Conservation (phyloP, 2,329 filamentous ascomycete genomes). For the Exophiala alcalophila region DNA sequence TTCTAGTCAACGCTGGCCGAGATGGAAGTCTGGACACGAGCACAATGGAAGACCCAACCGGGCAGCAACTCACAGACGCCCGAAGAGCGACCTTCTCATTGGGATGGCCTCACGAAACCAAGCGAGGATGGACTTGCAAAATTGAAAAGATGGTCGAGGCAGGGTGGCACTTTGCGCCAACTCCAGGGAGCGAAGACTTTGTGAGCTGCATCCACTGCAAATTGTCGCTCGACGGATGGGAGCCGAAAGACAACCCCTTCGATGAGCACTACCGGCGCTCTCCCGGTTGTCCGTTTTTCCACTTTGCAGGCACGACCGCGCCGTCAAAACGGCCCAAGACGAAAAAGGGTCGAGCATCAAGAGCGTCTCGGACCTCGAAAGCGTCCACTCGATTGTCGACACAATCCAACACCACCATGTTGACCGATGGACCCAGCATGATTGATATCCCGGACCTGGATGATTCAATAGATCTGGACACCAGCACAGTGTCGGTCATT, state of each 20-base stretch:
- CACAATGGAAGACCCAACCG: conserved; percentile 68
- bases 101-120: conserved; percentile 84
- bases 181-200: conserved; percentile 77
- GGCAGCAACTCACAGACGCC: conserved; percentile 68
- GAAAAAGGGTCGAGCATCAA: conserved; percentile 51
- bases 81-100: conserved; percentile 79
- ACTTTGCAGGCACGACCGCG: conserved; percentile 57
- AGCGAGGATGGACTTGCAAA: conserved; percentile 86
- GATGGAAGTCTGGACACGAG: conserved; percentile 60
- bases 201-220: conserved; percentile 89
- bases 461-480: conserved; percentile 53
- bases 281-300: conserved; percentile 79
- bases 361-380: conserved; percentile 54
- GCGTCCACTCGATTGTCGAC: conserved; percentile 59
- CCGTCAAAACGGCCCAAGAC: conserved; percentile 55
- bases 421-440: conserved; percentile 42
- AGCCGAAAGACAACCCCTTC: conserved; percentile 84
- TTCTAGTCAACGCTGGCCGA: conserved; percentile 62
- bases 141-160: conserved; percentile 86
- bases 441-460: conserved; percentile 39
- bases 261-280: conserved; percentile 82
- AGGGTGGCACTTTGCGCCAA: conserved; percentile 92
- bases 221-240: conserved; percentile 89
- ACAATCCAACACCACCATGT: conserved; percentile 45
- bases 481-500: conserved; percentile 42